These are phyloP conservation scores for Mycena vulgaris DNA, from an alignment of 768 basidiomycete species.

Conservation along the genomic window DNA sequence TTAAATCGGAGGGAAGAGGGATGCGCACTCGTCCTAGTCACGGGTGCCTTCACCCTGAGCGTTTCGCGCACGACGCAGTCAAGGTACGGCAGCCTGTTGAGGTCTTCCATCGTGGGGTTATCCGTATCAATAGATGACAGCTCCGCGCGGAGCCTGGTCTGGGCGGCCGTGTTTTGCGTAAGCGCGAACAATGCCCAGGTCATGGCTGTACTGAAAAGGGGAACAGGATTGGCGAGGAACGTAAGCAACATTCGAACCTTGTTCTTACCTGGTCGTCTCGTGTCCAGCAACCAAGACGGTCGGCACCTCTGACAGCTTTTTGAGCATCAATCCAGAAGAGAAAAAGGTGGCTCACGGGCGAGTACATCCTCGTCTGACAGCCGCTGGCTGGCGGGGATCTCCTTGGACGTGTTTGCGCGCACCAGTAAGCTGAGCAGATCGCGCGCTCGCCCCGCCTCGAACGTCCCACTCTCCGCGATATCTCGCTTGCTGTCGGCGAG, in stretches of 20 bases:
- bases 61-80: slow-evolving; percentile 52
- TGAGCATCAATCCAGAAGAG: neutral
- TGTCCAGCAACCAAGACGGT: slow-evolving; percentile 75
- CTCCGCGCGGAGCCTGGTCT: slow-evolving; percentile 72
- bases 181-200: slow-evolving; percentile 76
- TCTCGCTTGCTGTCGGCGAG: slow-evolving; percentile 64
- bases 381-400: slow-evolving; percentile 67
- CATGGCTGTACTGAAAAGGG: slow-evolving; percentile 54
- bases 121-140: slow-evolving; percentile 66
- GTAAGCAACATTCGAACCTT: neutral
- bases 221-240: no score
- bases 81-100: slow-evolving; percentile 76
- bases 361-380: slow-evolving; percentile 76
- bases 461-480: slow-evolving; percentile 46
- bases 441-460: slow-evolving; percentile 52
- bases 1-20: neutral
- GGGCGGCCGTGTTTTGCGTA: slow-evolving; percentile 61
- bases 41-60: slow-evolving; percentile 14
- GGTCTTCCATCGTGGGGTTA: slow-evolving; percentile 77
- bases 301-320: slow-evolving; percentile 70
- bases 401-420: slow-evolving; percentile 74
- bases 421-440: slow-evolving; percentile 75
- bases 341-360: slow-evolving; percentile 55
- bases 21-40: neutral
- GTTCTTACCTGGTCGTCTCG: slow-evolving; percentile 65